These are phyloP conservation scores for Psilocybe mexicana DNA, from an alignment of 1,284 basidiomycete species.

Conservation along the genomic window DNA sequence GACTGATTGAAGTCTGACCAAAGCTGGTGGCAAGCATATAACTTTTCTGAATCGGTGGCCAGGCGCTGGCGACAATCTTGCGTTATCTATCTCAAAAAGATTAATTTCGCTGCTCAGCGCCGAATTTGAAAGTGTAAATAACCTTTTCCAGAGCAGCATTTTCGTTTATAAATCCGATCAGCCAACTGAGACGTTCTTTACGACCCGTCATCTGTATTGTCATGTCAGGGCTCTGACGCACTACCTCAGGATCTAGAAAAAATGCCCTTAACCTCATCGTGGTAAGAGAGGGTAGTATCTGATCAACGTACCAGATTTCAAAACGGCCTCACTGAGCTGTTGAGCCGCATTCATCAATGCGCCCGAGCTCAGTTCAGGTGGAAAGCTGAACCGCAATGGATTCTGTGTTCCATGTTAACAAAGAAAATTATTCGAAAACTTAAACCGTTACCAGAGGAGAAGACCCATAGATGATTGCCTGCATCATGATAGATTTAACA, in stretches of 20 bases:
- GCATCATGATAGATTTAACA: conserved; percentile 83
- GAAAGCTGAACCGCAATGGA: conserved; percentile 83
- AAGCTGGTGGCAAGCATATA: conserved; percentile 80
- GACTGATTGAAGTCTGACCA: conserved; percentile 84
- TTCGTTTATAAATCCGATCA: conserved; percentile 87
- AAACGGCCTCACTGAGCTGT: conserved; percentile 73
- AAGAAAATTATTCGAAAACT: conserved; percentile 11
- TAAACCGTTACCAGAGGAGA: conserved; percentile 49
- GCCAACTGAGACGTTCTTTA: conserved; percentile 73
- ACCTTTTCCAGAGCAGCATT: conserved; percentile 81
- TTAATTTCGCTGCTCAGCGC: not conserved
- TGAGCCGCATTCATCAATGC: conserved; percentile 81
- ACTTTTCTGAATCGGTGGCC: conserved; percentile 86
- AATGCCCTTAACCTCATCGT: not conserved
- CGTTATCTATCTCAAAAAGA: conserved; percentile 60
- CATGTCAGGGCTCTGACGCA: conserved; percentile 79
- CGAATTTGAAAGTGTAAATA: not conserved
- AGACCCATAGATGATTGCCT: conserved; percentile 83
- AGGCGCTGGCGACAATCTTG: conserved; percentile 76
- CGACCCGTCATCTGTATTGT: conserved; percentile 78
- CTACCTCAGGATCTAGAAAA: conserved; percentile 66
- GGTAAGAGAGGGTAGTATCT: not conserved
- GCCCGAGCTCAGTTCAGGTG: conserved; percentile 76
- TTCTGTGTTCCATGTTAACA: conserved; percentile 49
- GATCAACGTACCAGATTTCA: conserved; percentile 58